Evolutionary conservation across 169 alveolate species (phyloP).

Genomic region (Fabrea salina): DNA sequence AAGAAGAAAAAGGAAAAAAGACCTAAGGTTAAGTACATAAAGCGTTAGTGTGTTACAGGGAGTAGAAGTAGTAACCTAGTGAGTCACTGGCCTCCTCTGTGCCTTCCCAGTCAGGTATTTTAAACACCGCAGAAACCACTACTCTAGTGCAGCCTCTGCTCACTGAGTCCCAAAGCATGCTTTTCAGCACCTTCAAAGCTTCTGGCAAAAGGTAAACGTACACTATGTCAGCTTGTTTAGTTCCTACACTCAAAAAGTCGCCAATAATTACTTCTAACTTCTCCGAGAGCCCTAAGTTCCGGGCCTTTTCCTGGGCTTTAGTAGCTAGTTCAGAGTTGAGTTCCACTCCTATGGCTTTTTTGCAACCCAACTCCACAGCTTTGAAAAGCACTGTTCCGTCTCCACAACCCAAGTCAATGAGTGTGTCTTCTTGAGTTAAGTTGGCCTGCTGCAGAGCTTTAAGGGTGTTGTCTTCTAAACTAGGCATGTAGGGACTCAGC

Average conservation of each 20-base stretch:
- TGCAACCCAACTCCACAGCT: background rate
- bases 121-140: background rate
- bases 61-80: too few relatives aligned
- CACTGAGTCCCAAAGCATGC: too few relatives aligned
- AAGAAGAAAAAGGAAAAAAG: background rate
- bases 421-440: too few relatives aligned
- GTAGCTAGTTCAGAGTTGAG: background rate
- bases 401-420: conserved; percentile 20
- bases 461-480: background rate
- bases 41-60: too few relatives aligned
- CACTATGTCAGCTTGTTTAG: background rate
- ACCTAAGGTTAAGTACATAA: conserved; percentile 11
- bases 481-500: conserved; percentile 12
- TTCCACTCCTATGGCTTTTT: background rate
- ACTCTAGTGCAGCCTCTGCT: too few relatives aligned
- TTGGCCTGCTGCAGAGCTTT: too few relatives aligned
- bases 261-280: background rate
- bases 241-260: background rate
- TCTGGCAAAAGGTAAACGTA: conserved; percentile 6
- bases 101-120: conserved; percentile 5
- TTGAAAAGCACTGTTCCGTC: background rate
- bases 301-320: background rate
- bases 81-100: too few relatives aligned
- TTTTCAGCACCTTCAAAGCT: too few relatives aligned
- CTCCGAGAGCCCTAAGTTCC: background rate